These are phyloP conservation scores for Stropharia rugosoannulata DNA, from an alignment of 768 basidiomycete species.

Conservation along the genomic window DNA sequence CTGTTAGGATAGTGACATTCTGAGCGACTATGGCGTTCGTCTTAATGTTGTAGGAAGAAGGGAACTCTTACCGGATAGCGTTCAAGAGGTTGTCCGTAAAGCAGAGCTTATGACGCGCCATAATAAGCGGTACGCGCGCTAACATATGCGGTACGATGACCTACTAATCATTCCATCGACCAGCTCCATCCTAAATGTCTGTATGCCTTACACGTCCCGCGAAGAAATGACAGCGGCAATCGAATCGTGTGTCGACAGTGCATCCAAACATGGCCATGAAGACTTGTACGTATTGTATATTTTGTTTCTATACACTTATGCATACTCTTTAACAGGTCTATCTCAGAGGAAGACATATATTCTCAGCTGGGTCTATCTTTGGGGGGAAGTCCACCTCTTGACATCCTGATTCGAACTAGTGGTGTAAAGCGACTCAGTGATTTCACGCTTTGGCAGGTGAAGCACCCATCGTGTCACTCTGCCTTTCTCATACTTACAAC, in stretches of 20 bases:
- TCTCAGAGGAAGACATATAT: constrained; percentile 71
- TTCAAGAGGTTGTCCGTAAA: constrained; percentile 63
- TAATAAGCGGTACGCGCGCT: constrained; percentile 57
- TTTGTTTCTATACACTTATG: not conserved
- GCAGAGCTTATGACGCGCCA: constrained; percentile 78
- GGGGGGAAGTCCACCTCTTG: constrained; percentile 75
- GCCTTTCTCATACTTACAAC: not conserved
- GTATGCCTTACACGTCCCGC: constrained; percentile 88
- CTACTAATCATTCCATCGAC: not conserved
- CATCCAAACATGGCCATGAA: constrained; percentile 23
- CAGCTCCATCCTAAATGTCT: constrained; percentile 88
- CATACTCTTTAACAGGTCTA: constrained; percentile 18
- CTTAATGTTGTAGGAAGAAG: constrained; percentile 79
- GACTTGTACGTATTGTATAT: constrained; percentile 15
- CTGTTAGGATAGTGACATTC: constrained; percentile 54
- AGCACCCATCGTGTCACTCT: constrained; percentile 13
- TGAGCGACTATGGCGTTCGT: constrained; percentile 81
- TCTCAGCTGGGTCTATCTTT: constrained; percentile 63
- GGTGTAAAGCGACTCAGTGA: constrained; percentile 89
- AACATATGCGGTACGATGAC: not conserved
- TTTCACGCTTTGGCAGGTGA: constrained; percentile 94
- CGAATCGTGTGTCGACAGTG: constrained; percentile 43
- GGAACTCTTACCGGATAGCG: constrained; percentile 74
- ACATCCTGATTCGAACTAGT: constrained; percentile 89
- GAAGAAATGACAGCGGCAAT: constrained; percentile 91